Conservation (phyloP, 2,329 filamentous ascomycete genomes). For the Elsinoe australis region DNA sequence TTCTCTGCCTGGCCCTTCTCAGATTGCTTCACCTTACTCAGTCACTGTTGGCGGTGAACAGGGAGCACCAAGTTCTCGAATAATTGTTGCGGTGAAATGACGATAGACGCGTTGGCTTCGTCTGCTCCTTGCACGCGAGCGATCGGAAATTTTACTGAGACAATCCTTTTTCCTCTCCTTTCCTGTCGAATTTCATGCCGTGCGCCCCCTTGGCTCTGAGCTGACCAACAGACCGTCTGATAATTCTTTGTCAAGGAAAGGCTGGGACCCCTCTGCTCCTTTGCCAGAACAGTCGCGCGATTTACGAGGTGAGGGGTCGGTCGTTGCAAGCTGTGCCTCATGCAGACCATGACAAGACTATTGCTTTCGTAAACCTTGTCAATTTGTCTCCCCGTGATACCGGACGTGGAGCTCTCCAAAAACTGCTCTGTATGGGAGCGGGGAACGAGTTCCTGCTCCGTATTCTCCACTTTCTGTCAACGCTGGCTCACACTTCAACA, state of each 20-base stretch:
- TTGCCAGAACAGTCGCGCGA: too few species aligned
- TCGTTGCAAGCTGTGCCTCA: too few species aligned
- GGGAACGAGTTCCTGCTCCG: conserved; percentile 3
- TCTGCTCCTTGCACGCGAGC: neutral
- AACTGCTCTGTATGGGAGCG: neutral
- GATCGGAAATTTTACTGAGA: conserved; percentile 1
- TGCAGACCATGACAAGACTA: conserved; percentile 1
- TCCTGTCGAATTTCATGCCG: neutral
- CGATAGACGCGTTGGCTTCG: neutral
- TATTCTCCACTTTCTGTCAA: neutral
- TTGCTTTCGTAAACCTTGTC: conserved; percentile 8
- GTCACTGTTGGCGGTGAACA: conserved; percentile 10
- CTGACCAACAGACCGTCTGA: too few species aligned
- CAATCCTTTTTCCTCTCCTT: neutral
- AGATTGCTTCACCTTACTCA: neutral
- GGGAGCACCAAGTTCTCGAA: neutral
- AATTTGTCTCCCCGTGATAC: neutral
- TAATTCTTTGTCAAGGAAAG: too few species aligned
- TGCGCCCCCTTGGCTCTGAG: too few species aligned
- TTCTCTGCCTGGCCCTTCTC: neutral
- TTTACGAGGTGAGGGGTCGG: too few species aligned
- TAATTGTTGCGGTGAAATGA: neutral
- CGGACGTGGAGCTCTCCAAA: neutral
- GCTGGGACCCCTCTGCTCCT: too few species aligned
- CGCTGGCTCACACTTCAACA: too few species aligned